These are phyloP conservation scores for Diplodia scrobiculata DNA, from an alignment of 2,329 filamentous ascomycete genomes.

Conservation along the genomic window DNA sequence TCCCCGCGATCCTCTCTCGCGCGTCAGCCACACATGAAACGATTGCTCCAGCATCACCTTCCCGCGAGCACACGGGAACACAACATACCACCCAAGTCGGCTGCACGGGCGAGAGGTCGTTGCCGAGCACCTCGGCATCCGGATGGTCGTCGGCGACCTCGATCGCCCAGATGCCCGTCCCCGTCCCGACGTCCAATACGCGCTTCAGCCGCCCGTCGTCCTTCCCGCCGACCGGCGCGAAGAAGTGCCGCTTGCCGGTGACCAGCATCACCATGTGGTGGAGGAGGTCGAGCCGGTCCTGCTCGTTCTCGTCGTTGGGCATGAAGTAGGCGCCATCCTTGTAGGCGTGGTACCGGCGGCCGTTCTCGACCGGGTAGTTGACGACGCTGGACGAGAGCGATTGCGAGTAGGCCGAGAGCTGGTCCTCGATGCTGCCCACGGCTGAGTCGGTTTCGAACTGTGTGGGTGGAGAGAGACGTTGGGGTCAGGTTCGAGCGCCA, in stretches of 20 bases:
- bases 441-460: conserved; percentile 18
- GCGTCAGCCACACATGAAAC: not conserved
- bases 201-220: not conserved
- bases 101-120: conserved; percentile 55
- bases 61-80: not conserved
- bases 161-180: conserved; percentile 39
- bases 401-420: conserved; percentile 21
- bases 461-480: too few relatives aligned
- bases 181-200: conserved; percentile 37
- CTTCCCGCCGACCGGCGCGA: conserved; percentile 22
- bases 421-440: conserved; percentile 11
- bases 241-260: conserved; percentile 37
- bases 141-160: conserved; percentile 32
- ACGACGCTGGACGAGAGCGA: conserved; percentile 30
- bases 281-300: conserved; percentile 39
- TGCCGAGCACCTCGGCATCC: conserved; percentile 31
- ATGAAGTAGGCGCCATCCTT: conserved; percentile 38
- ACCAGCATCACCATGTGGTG: conserved; percentile 37
- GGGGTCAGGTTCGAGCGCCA: not conserved
- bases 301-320: conserved; percentile 38
- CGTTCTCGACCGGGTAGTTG: conserved; percentile 35
- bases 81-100: conserved; percentile 38
- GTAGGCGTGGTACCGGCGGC: conserved; percentile 38
- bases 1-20: too few relatives aligned
- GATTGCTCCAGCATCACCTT: too few relatives aligned